A percentile compares a stretch with the other conserved stretches of the same genome.
Evolutionary conservation across 139 green algal species (phyloP).

Genomic region (Pseudopediastrum boryanum): DNA sequence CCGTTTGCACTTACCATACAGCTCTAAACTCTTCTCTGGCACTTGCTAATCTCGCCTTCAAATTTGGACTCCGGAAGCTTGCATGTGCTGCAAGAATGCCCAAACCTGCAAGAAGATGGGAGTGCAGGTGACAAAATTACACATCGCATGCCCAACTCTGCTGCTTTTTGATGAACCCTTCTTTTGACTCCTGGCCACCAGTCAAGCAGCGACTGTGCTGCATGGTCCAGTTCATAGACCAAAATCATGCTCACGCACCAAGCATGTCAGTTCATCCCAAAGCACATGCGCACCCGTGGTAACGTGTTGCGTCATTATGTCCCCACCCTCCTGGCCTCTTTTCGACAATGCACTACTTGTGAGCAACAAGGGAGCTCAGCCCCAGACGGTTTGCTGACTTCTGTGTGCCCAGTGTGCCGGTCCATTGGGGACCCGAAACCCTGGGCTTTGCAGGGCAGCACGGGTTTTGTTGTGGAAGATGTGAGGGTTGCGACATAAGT

Average conservation of each 20-base stretch:
- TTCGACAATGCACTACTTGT: no score
- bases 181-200: no score
- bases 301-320: no score
- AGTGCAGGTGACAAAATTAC: neutral
- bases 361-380: no score
- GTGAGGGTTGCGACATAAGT: neutral
- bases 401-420: no score
- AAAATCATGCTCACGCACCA: neutral
- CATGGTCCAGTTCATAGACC: neutral
- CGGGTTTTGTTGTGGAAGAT: no score
- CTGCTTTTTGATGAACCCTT: neutral
- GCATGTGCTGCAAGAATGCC: conserved; percentile 35
- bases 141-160: neutral
- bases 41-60: conserved; percentile 52
- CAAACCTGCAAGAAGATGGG: conserved; percentile 26
- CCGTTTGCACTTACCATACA: conserved; percentile 42
- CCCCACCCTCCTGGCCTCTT: no score
- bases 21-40: conserved; percentile 57
- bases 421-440: no score
- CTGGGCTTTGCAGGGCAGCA: no score
- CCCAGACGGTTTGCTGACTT: no score
- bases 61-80: conserved; percentile 50
- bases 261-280: no score
- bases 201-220: neutral
- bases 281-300: no score